Base-by-base conservation (phyloP, 192 early-diverging fungal genomes). In the Coemansia sp. region DNA sequence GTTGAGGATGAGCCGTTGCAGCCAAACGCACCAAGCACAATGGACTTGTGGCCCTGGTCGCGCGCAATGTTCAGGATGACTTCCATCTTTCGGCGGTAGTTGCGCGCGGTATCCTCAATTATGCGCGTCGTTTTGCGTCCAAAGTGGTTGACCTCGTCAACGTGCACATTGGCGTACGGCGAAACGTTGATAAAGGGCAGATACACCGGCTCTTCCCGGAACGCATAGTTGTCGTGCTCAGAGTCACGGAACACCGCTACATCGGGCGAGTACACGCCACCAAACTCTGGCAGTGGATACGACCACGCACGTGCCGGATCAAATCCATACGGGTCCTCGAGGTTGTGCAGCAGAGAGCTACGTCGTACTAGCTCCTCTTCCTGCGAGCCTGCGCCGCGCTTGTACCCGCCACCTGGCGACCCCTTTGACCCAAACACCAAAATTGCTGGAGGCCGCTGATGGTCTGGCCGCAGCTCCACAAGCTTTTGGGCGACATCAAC, bases 191-290 rank as follows among this genome's bases (percentile, higher is more conserved):
- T 78, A 27, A 82, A 77, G 51, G 75, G 66, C 35, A 74, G 63
- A 37, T 74, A 72, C 43, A 65, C 50, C 11, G 75, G 66, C 38
- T 78, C 80, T 35, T 82, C 72, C 41, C 71, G 75, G 65, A 82
- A 82, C 47, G 57, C 72, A 55, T 82, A 82, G 45, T 71, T 75
- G 11, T 67, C 70, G 43, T 35, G 47, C 70, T 79, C 76, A n/a
- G 82, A 71, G 65, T 83, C 82, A 31, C 76, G 77, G 38, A 79
- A 29, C 23, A 83, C 82, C 3, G 62, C 64, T 11, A 79, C 72
- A 57, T 83, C 82, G 12, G 76, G 76, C 26, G 76, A 76, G 62
- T 83, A 83, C 3, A 83, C 62, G 58, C 82, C 82, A 47, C 80
- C 80, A 65, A 78, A 82, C 57, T 77, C 75, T 51, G 74, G 72